Evolutionary conservation across 148 eudicot genomes (phyloP).

Genomic region (Silene conica): DNA sequence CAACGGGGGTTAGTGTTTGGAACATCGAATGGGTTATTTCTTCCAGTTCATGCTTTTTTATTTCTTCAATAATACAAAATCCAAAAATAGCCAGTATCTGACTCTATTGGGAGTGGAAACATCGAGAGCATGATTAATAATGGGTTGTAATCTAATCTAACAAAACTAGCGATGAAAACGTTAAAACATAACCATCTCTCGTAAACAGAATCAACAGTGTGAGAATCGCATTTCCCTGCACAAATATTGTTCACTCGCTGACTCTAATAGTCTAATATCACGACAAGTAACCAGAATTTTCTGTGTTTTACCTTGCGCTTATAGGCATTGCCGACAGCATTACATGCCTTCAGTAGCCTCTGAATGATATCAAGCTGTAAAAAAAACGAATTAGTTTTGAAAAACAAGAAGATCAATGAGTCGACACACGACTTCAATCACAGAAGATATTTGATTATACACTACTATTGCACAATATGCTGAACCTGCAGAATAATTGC

Average conservation of each 20-base stretch:
- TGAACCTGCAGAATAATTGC: background rate
- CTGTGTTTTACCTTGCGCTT: constrained; percentile 44
- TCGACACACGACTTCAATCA: background rate
- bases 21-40: too few species aligned
- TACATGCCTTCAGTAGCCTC: constrained; percentile 74
- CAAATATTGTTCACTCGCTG: background rate
- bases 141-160: too few species aligned
- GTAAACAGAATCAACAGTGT: background rate
- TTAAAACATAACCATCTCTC: background rate
- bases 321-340: constrained; percentile 37
- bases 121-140: too few species aligned
- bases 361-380: constrained; percentile 70
- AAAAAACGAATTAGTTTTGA: constrained; percentile 8
- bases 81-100: background rate
- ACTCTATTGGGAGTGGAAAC: too few species aligned
- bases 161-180: background rate
- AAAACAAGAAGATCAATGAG: background rate
- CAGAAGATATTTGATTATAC: background rate
- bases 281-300: background rate
- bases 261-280: background rate
- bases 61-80: too few species aligned
- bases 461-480: background rate
- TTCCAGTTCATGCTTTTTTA: background rate
- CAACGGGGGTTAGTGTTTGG: background rate
- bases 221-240: background rate